Evolutionary conservation across 2,329 filamentous ascomycete species (phyloP).

Genomic region (Cercospora zeina): DNA sequence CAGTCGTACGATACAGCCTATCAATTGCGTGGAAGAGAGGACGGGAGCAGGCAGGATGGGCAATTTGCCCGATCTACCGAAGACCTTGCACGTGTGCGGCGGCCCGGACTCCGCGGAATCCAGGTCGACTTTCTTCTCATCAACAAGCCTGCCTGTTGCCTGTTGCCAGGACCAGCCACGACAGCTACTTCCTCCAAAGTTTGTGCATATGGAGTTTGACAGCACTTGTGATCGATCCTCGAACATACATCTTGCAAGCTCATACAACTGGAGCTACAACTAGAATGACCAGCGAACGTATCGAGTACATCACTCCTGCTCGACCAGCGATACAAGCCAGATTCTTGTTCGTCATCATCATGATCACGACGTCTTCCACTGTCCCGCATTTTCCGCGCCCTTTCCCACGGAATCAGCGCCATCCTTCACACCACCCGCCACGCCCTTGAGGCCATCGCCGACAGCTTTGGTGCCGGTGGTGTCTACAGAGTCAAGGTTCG

Average conservation of each 20-base stretch:
- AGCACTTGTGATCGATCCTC: neutral
- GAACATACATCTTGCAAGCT: neutral
- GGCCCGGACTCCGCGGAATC: neutral
- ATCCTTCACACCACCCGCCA: slow-evolving; percentile 50
- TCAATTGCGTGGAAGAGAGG: neutral
- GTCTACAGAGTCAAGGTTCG: slow-evolving; percentile 11
- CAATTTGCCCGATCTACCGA: neutral
- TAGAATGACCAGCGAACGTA: neutral
- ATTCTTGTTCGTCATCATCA: neutral
- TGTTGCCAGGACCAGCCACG: neutral
- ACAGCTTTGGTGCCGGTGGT: slow-evolving; percentile 49
- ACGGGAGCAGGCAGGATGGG: neutral
- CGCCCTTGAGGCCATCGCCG: slow-evolving; percentile 46
- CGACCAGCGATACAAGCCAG: neutral
- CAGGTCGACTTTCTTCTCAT: neutral
- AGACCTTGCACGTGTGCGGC: neutral
- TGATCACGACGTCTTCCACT: slow-evolving; percentile 44
- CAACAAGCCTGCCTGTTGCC: neutral
- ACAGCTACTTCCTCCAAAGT: neutral
- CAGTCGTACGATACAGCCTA: neutral
- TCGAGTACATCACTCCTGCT: neutral
- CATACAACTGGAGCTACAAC: neutral
- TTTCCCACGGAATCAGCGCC: slow-evolving; percentile 47
- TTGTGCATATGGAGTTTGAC: neutral
- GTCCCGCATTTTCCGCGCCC: slow-evolving; percentile 50